Percentiles rank a stretch among this genome's conserved stretches.
These are phyloP conservation scores for Vitis labrusca DNA, from an alignment of 164 flowering plant species.

Conservation along the genomic window DNA sequence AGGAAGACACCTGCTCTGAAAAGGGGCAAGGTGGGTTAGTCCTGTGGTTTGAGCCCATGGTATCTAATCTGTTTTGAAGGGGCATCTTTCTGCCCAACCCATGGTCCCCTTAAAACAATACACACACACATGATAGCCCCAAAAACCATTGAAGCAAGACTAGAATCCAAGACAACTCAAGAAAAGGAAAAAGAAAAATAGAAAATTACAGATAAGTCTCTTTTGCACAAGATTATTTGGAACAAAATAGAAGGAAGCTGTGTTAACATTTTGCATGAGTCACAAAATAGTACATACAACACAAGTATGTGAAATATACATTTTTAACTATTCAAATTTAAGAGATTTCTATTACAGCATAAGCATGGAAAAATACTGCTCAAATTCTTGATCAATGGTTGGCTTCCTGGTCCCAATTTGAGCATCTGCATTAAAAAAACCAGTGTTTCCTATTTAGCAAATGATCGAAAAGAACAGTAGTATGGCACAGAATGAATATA, in stretches of 20 bases:
- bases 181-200: neutral
- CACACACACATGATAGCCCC: too few species aligned
- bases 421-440: slow-evolving; percentile 44
- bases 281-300: neutral
- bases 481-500: neutral
- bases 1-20: too few species aligned
- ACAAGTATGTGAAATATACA: neutral
- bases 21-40: too few species aligned
- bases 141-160: neutral
- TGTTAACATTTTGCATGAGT: neutral
- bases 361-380: slow-evolving; percentile 75
- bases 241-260: neutral
- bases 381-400: slow-evolving; percentile 92
- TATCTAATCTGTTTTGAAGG: too few species aligned
- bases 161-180: neutral
- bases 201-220: neutral
- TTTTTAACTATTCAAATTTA: neutral
- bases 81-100: too few species aligned
- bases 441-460: neutral
- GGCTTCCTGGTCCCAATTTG: slow-evolving; percentile 41
- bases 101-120: too few species aligned
- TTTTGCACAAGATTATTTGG: neutral
- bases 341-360: slow-evolving; percentile 43
- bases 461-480: neutral
- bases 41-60: too few species aligned